Percentiles rank a stretch among this genome's conserved stretches.
phyloP scores from a whole-genome alignment of 495 filamentous ascomycete species.

The Melanomma pulvis-pyrius region DNA sequence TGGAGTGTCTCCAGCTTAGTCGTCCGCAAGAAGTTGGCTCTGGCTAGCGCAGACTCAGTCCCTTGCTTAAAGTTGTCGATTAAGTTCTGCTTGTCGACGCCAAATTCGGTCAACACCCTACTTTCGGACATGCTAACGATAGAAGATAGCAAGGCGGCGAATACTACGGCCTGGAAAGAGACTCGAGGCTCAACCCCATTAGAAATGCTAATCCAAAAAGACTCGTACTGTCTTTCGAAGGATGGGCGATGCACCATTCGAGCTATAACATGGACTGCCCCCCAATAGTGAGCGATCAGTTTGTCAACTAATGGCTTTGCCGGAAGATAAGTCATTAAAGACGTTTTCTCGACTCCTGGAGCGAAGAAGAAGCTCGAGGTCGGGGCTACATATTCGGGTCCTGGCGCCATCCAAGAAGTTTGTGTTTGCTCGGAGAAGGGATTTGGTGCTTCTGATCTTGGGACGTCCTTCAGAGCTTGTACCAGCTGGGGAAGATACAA shows the following conservation, averaged over 20 bases:
- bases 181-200: conserved; percentile 58
- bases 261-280: conserved; percentile 66
- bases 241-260: conserved; percentile 65
- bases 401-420: conserved; percentile 40
- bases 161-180: conserved; percentile 68
- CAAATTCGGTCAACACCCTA: conserved; percentile 52
- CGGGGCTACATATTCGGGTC: conserved; percentile 46
- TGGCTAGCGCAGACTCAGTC: conserved; percentile 64
- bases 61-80: conserved; percentile 64
- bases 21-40: conserved; percentile 69
- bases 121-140: conserved; percentile 65
- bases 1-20: conserved; percentile 72
- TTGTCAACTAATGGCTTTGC: conserved; percentile 53
- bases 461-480: conserved; percentile 30
- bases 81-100: conserved; percentile 54
- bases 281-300: conserved; percentile 66
- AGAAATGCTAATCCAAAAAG: conserved; percentile 64
- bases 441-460: conserved; percentile 4
- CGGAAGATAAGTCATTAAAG: conserved; percentile 61
- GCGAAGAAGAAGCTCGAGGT: conserved; percentile 72
- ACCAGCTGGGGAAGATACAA: conserved; percentile 7
- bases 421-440: conserved; percentile 14
- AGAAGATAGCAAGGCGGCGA: conserved; percentile 68
- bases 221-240: conserved; percentile 62
- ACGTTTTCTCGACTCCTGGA: conserved; percentile 49